Conservation (phyloP, 2,329 filamentous ascomycete species). For the Gliomastix tumulicola region DNA sequence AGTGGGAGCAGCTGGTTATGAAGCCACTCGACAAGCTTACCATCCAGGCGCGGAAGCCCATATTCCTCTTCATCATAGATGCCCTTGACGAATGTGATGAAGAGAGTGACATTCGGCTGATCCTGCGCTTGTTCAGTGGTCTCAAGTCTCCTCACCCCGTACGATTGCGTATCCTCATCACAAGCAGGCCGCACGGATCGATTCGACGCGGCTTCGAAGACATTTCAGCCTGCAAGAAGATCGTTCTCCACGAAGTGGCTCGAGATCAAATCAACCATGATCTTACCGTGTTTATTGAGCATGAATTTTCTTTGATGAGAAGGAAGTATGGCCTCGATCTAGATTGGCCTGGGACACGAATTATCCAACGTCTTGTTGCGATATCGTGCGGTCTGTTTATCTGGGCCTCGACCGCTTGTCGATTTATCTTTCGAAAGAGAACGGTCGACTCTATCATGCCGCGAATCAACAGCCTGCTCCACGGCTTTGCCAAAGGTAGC, state of each 20-base stretch:
- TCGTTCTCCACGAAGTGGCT: constrained; percentile 24
- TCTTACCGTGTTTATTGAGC: constrained; percentile 20
- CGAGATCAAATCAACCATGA: constrained; percentile 20
- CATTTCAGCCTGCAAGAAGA: constrained; percentile 19
- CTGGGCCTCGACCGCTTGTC: constrained; percentile 18
- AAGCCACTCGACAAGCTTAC: not conserved
- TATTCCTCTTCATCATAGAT: constrained; percentile 1
- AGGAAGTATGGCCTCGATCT: constrained; percentile 2
- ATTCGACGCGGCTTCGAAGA: constrained; percentile 22
- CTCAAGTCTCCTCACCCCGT: constrained; percentile 8
- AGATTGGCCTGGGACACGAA: constrained; percentile 4
- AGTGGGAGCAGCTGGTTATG: constrained; percentile 5
- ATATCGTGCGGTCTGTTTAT: constrained; percentile 22
- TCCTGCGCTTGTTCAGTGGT: constrained; percentile 2
- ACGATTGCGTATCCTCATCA: constrained; percentile 19
- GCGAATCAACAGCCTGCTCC: constrained; percentile 10
- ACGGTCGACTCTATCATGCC: too few relatives aligned
- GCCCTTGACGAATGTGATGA: constrained; percentile 2
- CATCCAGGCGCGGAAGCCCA: too few relatives aligned
- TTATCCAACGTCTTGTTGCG: constrained; percentile 9
- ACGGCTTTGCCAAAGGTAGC: constrained; percentile 9
- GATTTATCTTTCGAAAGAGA: constrained; percentile 5
- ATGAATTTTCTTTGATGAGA: constrained; percentile 5
- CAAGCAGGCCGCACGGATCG: constrained; percentile 27
- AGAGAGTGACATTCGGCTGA: not conserved